Evolutionary conservation across 345 rosid genomes (phyloP).

Genomic region (Eutrema japonicum): DNA sequence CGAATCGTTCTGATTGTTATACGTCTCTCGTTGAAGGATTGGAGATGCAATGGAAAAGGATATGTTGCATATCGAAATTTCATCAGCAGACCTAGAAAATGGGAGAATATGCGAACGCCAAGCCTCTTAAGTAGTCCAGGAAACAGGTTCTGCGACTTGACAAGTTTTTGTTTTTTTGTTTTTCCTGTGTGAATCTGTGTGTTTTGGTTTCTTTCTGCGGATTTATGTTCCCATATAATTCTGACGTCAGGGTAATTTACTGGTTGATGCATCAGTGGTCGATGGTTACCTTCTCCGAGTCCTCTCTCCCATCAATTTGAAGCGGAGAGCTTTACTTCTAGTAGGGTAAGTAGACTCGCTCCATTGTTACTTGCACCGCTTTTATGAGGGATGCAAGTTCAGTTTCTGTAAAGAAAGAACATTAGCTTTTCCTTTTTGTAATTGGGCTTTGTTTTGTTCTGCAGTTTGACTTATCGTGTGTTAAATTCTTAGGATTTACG

Average conservation of each 20-base stretch:
- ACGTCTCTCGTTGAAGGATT: conserved; percentile 60
- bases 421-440: not conserved
- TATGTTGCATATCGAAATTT: conserved; percentile 84
- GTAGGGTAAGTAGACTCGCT: conserved; percentile 58
- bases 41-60: conserved; percentile 95
- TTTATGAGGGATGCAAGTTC: not conserved
- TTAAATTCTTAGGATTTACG: conserved; percentile 64
- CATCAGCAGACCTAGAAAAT: conserved; percentile 82
- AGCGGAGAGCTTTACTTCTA: conserved; percentile 81
- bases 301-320: conserved; percentile 68
- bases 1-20: not conserved
- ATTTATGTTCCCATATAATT: conserved; percentile 57
- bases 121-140: conserved; percentile 84
- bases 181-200: not conserved
- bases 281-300: conserved; percentile 72
- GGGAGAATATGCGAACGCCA: conserved; percentile 63
- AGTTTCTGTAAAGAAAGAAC: conserved; percentile 3
- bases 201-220: conserved; percentile 31
- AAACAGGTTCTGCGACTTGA: conserved; percentile 66
- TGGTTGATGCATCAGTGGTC: conserved; percentile 95
- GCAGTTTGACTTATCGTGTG: conserved; percentile 17
- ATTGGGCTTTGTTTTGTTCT: not conserved
- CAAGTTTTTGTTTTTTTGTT: not conserved
- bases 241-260: conserved; percentile 90
- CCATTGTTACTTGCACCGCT: not conserved